Conservation (phyloP, 176 grass and related monocot genomes). For the Carex myosuroides region DNA sequence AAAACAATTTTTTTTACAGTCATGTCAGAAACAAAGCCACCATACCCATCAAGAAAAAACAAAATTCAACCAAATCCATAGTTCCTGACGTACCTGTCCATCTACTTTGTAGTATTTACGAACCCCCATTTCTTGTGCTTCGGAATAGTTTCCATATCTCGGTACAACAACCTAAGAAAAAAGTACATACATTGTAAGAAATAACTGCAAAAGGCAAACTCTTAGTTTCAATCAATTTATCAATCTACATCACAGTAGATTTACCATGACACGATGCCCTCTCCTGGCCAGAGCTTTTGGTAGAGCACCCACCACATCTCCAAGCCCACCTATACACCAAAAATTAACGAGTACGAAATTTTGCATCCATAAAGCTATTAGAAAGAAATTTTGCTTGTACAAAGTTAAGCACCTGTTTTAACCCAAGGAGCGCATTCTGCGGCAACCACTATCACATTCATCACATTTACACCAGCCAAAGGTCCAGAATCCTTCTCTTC, state of each 20-base stretch:
- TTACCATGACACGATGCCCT: constrained; percentile 95
- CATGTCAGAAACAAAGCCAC: background rate
- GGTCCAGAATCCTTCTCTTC: constrained; percentile 32
- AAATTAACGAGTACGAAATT: constrained; percentile 17
- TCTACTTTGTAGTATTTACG: constrained; percentile 58
- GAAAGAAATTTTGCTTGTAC: background rate
- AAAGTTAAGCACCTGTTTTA: constrained; percentile 57
- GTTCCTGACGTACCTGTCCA: constrained; percentile 52
- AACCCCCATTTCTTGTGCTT: constrained; percentile 56
- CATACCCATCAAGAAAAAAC: background rate
- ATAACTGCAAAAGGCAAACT: background rate
- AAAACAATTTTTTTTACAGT: background rate
- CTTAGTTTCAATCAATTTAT: constrained; percentile 7
- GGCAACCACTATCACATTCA: constrained; percentile 87
- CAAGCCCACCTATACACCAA: constrained; percentile 66
- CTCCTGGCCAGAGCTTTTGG: constrained; percentile 95
- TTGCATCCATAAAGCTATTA: background rate
- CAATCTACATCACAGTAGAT: background rate
- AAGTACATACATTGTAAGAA: constrained; percentile 1
- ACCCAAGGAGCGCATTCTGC: constrained; percentile 88
- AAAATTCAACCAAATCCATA: background rate
- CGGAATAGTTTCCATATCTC: constrained; percentile 71
- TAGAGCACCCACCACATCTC: constrained; percentile 86
- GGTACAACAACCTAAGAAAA: constrained; percentile 67
- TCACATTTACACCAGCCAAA: constrained; percentile 81